Base-by-base conservation (phyloP, 1,139 yeast species). In the Blastobotrys elegans region DNA sequence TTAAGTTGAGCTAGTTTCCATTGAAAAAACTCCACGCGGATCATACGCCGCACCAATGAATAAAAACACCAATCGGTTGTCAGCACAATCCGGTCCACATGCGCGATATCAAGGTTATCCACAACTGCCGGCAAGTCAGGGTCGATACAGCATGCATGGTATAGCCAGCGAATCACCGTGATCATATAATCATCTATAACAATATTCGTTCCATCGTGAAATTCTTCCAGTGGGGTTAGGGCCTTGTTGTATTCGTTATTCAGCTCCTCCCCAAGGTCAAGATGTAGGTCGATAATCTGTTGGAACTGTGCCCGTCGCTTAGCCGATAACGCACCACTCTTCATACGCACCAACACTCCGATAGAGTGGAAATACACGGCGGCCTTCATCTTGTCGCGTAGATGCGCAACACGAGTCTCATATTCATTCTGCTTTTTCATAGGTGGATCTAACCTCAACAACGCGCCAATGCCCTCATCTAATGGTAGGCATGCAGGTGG, bases 61-160 rank as follows among this genome's bases (percentile, higher is more conserved):
- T n/a, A 30, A 24, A 43, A 43, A 16, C 46, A 43, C 46, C 37
- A 36, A 21, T 36, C 42, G 13, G 46, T 22, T 8, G 17, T 14
- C n/a, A 43, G 24, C 7, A 34, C 32, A 5, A 43, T 14, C n/a
- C 41, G 46, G 31, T 43, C 27, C 17, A 37, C 18, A n/a, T 37
- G 40, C 10, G 22, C 31, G 6, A 16, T 5, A 14, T 33, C 37
- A 3, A 33, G 8, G 20, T 27, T 27, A 24, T 43, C 46, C n/a
- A 22, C 11, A 2, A 27, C 13, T 14, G 39, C 31, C 11, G 22
- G 27, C 14, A 35, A n/a, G 17, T 43, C 42, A 2, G 46, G 46
- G 37, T 43, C 46, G 17, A 26, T 17, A 17, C 36, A 30, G 11
- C 42, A 34, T 7, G 32, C 46, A 6, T 33, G 24, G 17, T 43